A percentile compares a stretch with the other conserved stretches of the same genome.
These are phyloP conservation scores for Rosa lucieae DNA, from an alignment of 306 rosid species.

Conservation along the genomic window DNA sequence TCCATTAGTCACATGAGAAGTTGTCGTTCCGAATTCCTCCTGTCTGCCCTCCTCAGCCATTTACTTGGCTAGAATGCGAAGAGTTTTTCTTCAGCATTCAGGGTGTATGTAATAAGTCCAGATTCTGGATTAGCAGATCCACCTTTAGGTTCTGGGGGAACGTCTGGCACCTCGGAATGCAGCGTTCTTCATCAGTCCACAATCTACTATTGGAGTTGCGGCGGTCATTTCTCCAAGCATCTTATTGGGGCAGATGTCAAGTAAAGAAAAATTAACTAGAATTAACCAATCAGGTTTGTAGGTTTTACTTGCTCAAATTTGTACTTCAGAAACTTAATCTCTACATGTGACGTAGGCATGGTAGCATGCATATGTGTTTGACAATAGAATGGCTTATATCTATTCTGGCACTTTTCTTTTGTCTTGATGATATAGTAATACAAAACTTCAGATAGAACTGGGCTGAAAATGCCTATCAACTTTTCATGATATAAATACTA, in stretches of 20 bases:
- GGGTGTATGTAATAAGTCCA: slow-evolving; percentile 75
- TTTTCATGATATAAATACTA: not conserved
- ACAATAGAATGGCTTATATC: not conserved
- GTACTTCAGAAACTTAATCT: not conserved
- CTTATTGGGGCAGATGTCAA: slow-evolving; percentile 64
- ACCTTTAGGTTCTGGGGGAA: slow-evolving; percentile 67
- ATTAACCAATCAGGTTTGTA: slow-evolving; percentile 79
- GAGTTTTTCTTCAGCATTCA: slow-evolving; percentile 83
- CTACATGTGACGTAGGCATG: not conserved
- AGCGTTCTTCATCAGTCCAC: slow-evolving; percentile 86
- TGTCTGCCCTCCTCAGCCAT: slow-evolving; percentile 86
- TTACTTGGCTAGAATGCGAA: slow-evolving; percentile 77
- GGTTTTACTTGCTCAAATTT: not conserved
- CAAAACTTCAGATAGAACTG: not conserved
- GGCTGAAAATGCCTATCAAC: not conserved
- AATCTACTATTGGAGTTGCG: slow-evolving; percentile 88
- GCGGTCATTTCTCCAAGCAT: slow-evolving; percentile 87
- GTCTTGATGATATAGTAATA: not conserved
- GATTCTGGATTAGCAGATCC: slow-evolving; percentile 95
- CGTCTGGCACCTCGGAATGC: slow-evolving; percentile 60
- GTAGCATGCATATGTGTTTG: not conserved
- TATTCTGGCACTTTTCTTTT: not conserved
- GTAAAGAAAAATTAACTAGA: slow-evolving; percentile 65
- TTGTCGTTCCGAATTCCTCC: slow-evolving; percentile 85
- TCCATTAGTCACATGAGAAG: not conserved